These are phyloP conservation scores for Amesomyces nigricolor DNA, from an alignment of 2,329 filamentous ascomycete genomes.

Conservation along the genomic window DNA sequence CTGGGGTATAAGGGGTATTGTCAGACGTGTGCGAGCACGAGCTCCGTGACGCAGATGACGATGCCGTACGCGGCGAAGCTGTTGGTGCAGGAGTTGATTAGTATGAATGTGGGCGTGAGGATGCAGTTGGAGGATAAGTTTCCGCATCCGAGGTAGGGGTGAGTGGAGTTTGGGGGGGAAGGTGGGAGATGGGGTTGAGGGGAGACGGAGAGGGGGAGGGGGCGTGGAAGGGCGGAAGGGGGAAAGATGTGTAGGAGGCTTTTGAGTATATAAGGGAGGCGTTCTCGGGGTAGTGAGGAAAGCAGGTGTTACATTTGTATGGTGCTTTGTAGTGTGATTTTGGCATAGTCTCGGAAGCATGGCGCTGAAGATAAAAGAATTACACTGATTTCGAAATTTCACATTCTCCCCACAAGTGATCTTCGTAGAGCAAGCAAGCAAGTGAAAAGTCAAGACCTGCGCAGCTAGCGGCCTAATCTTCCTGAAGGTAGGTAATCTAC, in stretches of 20 bases:
- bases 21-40: conserved; percentile 81
- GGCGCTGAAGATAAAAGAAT: conserved; percentile 1
- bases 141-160: conserved; percentile 50
- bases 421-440: no score
- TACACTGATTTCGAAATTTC: not conserved
- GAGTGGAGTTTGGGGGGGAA: not conserved
- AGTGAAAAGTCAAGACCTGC: no score
- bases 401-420: no score
- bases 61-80: conserved; percentile 98
- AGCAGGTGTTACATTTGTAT: not conserved
- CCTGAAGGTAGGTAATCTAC: no score
- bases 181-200: not conserved
- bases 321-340: not conserved
- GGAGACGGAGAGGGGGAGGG: not conserved
- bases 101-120: conserved; percentile 96
- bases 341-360: conserved; percentile 5
- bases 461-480: no score
- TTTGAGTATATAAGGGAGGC: not conserved
- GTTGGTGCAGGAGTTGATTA: conserved; percentile 89
- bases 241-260: not conserved
- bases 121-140: conserved; percentile 93
- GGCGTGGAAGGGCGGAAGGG: not conserved
- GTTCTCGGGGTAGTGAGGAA: not conserved
- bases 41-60: conserved; percentile 82
- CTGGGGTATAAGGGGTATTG: conserved; percentile 97